These are phyloP conservation scores for Purpureocillium takamizusanense DNA, from an alignment of 2,329 filamentous ascomycete species.

Conservation along the genomic window DNA sequence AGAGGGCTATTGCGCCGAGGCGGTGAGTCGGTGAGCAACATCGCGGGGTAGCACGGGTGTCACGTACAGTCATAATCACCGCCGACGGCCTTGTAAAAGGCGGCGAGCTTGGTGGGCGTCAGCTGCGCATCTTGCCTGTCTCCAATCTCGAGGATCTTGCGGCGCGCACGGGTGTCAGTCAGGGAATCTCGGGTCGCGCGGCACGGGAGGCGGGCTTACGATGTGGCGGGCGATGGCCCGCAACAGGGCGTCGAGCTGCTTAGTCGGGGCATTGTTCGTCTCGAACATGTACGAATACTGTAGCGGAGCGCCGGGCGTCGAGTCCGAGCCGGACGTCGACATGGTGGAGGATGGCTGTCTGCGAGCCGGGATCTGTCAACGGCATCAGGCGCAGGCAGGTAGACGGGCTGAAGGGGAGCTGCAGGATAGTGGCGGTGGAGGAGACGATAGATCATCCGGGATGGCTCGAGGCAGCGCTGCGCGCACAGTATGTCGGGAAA, in stretches of 20 bases:
- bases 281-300: conserved; percentile 61
- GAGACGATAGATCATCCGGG: neutral
- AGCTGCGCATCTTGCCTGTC: conserved; percentile 44
- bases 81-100: conserved; percentile 67
- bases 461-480: no score
- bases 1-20: conserved; percentile 46
- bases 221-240: conserved; percentile 61
- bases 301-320: conserved; percentile 15
- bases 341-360: conserved; percentile 5
- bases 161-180: conserved; percentile 7
- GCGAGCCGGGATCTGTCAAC: no score
- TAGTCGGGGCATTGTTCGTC: conserved; percentile 57
- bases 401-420: no score
- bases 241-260: conserved; percentile 58
- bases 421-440: neutral
- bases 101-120: conserved; percentile 62
- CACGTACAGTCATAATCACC: conserved; percentile 61
- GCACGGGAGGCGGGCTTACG: conserved; percentile 38
- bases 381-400: neutral
- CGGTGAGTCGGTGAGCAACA: neutral
- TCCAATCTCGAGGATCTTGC: conserved; percentile 47
- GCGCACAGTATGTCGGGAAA: no score
- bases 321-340: conserved; percentile 13
- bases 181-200: neutral
- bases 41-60: neutral